Conservation (phyloP, 768 basidiomycete species). For the Coprinopsis cinerea region DNA sequence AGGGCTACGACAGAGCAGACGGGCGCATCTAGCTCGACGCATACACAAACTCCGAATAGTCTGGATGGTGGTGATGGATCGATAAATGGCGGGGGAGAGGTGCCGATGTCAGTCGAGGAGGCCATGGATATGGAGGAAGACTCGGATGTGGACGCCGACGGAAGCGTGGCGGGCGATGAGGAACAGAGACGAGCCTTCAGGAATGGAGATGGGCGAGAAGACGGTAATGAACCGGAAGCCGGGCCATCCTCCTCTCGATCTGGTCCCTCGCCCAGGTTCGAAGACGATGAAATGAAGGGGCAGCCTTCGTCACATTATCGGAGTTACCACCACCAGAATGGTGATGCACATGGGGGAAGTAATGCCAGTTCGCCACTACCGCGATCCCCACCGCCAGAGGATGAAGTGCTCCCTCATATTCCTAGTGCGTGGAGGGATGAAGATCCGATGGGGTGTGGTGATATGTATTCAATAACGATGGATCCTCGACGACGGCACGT, state of each 20-base stretch:
- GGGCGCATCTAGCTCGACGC: constrained; percentile 23
- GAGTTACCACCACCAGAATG: too few species aligned
- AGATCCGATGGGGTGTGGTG: too few species aligned
- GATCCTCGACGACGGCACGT: too few species aligned
- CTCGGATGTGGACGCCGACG: constrained; percentile 21
- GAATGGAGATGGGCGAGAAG: background rate
- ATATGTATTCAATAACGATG: too few species aligned
- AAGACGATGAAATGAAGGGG: background rate
- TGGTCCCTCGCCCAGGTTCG: background rate
- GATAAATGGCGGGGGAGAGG: constrained; percentile 2
- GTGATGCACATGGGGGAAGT: too few species aligned
- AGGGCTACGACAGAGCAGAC: constrained; percentile 16
- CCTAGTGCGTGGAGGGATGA: too few species aligned
- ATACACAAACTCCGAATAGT: constrained; percentile 36
- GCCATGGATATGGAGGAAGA: constrained; percentile 22
- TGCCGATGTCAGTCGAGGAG: constrained; percentile 27
- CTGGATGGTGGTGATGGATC: constrained; percentile 23
- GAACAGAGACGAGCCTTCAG: background rate
- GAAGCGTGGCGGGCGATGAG: background rate
- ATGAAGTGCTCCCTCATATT: too few species aligned
- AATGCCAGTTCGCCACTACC: too few species aligned
- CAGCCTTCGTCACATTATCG: background rate
- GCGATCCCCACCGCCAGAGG: too few species aligned
- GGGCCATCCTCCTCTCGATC: background rate
- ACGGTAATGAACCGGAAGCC: background rate